phyloP scores from a whole-genome alignment of 169 alveolate species.

The Theileria parva region DNA sequence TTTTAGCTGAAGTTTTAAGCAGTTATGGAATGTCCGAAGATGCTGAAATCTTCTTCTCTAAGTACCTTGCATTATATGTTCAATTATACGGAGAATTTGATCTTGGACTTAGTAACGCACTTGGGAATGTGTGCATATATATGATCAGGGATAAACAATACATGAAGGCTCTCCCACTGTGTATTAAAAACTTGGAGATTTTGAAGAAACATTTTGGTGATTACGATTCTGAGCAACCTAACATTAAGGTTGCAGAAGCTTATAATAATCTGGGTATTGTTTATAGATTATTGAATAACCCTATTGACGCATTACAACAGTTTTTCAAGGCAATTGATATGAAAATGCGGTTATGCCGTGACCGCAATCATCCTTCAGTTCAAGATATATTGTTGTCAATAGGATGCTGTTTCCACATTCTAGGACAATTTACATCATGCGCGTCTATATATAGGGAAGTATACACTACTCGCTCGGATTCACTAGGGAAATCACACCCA shows the following conservation, averaged over 20 bases:
- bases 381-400: conserved; percentile 81
- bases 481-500: conserved; percentile 77
- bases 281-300: conserved; percentile 75
- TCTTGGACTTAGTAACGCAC: conserved; percentile 65
- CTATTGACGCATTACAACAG: conserved; percentile 77
- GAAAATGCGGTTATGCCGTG: conserved; percentile 81
- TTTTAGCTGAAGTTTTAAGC: conserved; percentile 54
- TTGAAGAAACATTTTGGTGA: conserved; percentile 74
- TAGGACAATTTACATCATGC: conserved; percentile 78
- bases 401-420: conserved; percentile 81
- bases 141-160: conserved; percentile 70
- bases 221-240: conserved; percentile 71
- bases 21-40: conserved; percentile 52
- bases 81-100: conserved; percentile 47
- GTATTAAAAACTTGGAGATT: conserved; percentile 69
- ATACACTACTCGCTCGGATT: conserved; percentile 70
- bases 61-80: conserved; percentile 39
- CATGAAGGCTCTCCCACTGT: conserved; percentile 70
- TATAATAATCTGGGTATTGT: conserved; percentile 81
- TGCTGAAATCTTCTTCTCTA: conserved; percentile 61
- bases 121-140: conserved; percentile 72
- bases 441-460: conserved; percentile 81
- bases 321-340: conserved; percentile 81
- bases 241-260: conserved; percentile 79
- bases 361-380: conserved; percentile 74